Percentiles rank a stretch among this genome's conserved stretches.
These are phyloP conservation scores for Chrysochromulina tobinii DNA, from an alignment of 78 protist species.

Conservation along the genomic window DNA sequence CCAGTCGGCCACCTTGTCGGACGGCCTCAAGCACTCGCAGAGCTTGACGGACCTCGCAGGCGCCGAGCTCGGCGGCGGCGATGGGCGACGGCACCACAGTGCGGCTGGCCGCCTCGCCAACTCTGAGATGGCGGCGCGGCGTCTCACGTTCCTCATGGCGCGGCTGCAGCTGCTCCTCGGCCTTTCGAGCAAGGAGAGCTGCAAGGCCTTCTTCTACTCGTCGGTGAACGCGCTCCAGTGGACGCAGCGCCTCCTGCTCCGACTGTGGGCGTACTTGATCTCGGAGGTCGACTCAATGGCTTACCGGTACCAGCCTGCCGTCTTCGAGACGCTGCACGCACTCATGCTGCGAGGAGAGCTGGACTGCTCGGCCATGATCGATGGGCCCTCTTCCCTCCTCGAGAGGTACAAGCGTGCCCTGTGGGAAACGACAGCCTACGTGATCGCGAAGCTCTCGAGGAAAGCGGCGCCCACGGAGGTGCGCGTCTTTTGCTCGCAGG, in stretches of 20 bases:
- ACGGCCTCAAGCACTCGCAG: too few species aligned
- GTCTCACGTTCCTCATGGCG: background rate
- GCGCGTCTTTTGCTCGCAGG: constrained; percentile 15
- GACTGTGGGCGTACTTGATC: background rate
- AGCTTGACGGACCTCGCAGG: background rate
- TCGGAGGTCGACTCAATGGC: background rate
- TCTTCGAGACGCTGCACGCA: background rate
- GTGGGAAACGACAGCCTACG: background rate
- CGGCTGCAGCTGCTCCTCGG: background rate
- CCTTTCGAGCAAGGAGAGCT: background rate
- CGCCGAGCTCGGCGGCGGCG: background rate
- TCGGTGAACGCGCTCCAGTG: background rate
- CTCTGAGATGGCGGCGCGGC: background rate
- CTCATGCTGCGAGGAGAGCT: constrained; percentile 2
- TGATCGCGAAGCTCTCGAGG: background rate
- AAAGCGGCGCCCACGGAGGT: background rate
- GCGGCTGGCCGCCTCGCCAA: too few species aligned
- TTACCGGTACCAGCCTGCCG: background rate
- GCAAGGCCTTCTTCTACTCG: background rate
- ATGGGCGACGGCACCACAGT: background rate
- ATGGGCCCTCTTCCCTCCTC: background rate
- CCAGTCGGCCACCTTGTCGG: too few species aligned
- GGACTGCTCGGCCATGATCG: background rate
- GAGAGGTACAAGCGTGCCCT: background rate
- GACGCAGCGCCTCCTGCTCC: background rate